Conservation (phyloP, 1,139 yeast genomes). For the Candida sp. region DNA sequence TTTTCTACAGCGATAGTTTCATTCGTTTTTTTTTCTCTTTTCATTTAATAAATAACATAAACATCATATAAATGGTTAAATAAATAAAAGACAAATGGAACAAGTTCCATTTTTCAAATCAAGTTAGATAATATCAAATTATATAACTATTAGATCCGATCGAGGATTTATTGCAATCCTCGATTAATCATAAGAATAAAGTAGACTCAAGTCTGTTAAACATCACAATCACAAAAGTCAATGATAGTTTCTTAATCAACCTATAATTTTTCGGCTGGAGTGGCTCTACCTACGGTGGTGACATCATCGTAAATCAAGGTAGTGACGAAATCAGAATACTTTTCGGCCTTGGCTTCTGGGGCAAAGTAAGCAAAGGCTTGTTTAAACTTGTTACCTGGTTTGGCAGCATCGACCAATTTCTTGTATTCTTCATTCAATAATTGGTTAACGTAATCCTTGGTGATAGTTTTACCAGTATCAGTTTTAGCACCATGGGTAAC, state of each 20-base stretch:
- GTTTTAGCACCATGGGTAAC: slow-evolving; percentile 70
- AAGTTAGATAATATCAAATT: not conserved
- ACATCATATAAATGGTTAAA: not conserved
- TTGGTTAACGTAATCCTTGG: slow-evolving; percentile 52
- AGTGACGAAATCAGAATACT: slow-evolving; percentile 73
- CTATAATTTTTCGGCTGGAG: slow-evolving; percentile 43
- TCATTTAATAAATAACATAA: not conserved
- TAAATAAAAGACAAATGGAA: not conserved
- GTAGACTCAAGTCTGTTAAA: no score
- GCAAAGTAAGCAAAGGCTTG: slow-evolving; percentile 63
- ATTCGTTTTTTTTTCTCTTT: no score
- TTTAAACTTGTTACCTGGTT: slow-evolving; percentile 55
- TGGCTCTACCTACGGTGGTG: slow-evolving; percentile 50
- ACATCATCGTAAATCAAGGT: slow-evolving; percentile 68
- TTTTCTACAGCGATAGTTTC: no score
- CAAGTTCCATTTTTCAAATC: not conserved
- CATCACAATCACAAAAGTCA: no score
- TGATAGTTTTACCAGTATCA: slow-evolving; percentile 53
- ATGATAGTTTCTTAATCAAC: no score
- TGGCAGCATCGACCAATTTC: slow-evolving; percentile 47
- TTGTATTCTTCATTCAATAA: slow-evolving; percentile 61
- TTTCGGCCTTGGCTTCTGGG: slow-evolving; percentile 65
- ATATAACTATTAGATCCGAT: not conserved
- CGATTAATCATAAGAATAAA: no score
- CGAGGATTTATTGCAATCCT: no score